Percentiles rank a stretch among this genome's conserved stretches.
Conservation (phyloP, 2,329 filamentous ascomycete species). For the Beauveria australis region DNA sequence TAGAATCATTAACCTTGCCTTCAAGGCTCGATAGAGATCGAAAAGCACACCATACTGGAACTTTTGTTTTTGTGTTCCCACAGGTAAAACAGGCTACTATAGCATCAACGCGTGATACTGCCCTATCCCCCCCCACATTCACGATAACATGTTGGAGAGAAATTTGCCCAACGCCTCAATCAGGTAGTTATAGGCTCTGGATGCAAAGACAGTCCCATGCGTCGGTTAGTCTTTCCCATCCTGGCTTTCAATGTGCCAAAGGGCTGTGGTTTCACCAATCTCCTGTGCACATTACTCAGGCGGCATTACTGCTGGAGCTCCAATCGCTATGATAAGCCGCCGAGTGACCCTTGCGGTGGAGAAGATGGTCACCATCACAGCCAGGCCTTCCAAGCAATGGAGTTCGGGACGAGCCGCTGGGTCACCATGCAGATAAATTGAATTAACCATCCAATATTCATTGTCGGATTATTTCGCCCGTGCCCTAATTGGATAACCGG, state of each 20-base stretch:
- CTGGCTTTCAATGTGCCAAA: neutral
- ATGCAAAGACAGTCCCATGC: neutral
- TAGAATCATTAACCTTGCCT: neutral
- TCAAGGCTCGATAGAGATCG: neutral
- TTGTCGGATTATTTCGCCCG: neutral
- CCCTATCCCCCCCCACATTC: neutral
- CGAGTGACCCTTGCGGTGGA: neutral
- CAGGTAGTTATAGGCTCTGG: neutral
- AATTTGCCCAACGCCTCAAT: neutral
- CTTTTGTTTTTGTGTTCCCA: too few species aligned
- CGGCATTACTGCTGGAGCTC: neutral
- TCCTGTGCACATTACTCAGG: neutral
- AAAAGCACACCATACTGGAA: neutral
- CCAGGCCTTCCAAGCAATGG: neutral
- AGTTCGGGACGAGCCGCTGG: constrained; percentile 6
- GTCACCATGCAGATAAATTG: neutral
- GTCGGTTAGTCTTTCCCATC: neutral
- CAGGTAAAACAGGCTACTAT: too few species aligned
- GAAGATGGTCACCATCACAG: neutral
- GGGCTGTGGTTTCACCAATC: neutral
- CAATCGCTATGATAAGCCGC: neutral
- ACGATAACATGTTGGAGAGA: neutral
- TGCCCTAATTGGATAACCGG: neutral
- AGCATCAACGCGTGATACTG: neutral
- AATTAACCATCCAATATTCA: neutral